Base-by-base conservation (phyloP, 2,329 filamentous ascomycete species). In the Tolypocladium tundrense region DNA sequence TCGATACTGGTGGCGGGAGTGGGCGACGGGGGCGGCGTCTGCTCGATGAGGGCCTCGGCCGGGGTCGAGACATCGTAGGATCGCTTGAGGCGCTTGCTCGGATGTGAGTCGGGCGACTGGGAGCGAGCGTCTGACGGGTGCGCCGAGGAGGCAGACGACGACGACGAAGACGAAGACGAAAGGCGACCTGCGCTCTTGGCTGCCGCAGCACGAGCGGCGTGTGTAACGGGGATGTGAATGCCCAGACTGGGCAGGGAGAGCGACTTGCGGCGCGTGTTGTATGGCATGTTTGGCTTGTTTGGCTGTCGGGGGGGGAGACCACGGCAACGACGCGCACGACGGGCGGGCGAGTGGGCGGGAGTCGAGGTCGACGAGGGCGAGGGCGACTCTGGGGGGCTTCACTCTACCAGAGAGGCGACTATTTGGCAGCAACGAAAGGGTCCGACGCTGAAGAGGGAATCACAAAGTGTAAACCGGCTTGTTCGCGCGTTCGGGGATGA, bases 181-280 rank as follows among this genome's bases (percentile, higher is more conserved):
- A 67, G 63, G 33, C 60, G 57, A 65, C 66, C 68, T 68, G 66
- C 73, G 60, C 62, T 60, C 63, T 66, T 67, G 51, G 88, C 73
- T 68, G 76, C 69, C 69, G 79, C 69, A 74, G 78, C 75, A 75
- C 84, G 78, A 62, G 83, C 76, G 67, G 85, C 81, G 67, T 86
- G 78, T 66, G 81, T 79, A 67, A 88, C 83, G 63, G 89, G 87
- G 63, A 97, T 80, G 68, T 94, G 90, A 67, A 97, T 96, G 72
- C 94, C 94, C 68, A 97, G 83, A 65, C 91, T 95, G 60, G 91
- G 89, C 69, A 97, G 80, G 62, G 92, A 97, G 65, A 99, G 79
- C 70, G 91, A 96, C 80, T 97, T 97, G 75, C 92, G 88, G 76
- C 93, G 89, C 65, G 93, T 97, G 75, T 97, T 96, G 81, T 97